Evolutionary conservation across 805 yeast genomes (phyloP).

Genomic region (Brettanomyces naardenensis): DNA sequence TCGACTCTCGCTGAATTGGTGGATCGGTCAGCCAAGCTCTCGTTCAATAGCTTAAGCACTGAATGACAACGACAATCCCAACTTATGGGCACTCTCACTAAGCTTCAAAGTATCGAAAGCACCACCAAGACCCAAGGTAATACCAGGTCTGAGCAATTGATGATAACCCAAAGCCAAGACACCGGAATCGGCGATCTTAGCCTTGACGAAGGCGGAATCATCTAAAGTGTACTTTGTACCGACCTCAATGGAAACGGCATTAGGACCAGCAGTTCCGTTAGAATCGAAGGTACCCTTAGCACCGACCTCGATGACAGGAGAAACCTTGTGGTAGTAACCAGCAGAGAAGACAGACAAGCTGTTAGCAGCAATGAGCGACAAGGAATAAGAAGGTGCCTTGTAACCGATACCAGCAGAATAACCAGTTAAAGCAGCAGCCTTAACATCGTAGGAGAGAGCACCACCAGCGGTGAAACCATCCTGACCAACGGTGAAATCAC

Average conservation of each 20-base stretch:
- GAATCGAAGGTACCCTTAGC: conserved; percentile 97
- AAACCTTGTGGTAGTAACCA: conserved; percentile 94
- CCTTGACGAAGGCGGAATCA: conserved; percentile 84
- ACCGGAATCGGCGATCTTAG: conserved; percentile 95
- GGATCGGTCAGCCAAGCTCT: too few relatives aligned
- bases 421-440: conserved; percentile 85
- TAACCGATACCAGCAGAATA: conserved; percentile 93
- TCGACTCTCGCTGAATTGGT: too few relatives aligned
- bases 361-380: conserved; percentile 77
- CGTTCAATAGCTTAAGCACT: conserved; percentile 69
- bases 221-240: conserved; percentile 94
- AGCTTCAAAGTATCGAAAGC: conserved; percentile 93
- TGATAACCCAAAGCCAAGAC: conserved; percentile 88
- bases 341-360: conserved; percentile 88
- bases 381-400: conserved; percentile 79
- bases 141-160: conserved; percentile 93
- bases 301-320: conserved; percentile 90
- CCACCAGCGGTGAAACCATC: conserved; percentile 97
- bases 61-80: conserved; percentile 92
- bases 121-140: conserved; percentile 93
- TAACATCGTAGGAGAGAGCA: conserved; percentile 93
- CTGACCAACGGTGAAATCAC: conserved; percentile 91
- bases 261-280: conserved; percentile 57
- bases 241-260: conserved; percentile 86
- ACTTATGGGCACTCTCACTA: conserved; percentile 95